Evolutionary conservation across 352 stramenopile genomes (phyloP).

Genomic region (Globisporangium barbulae): DNA sequence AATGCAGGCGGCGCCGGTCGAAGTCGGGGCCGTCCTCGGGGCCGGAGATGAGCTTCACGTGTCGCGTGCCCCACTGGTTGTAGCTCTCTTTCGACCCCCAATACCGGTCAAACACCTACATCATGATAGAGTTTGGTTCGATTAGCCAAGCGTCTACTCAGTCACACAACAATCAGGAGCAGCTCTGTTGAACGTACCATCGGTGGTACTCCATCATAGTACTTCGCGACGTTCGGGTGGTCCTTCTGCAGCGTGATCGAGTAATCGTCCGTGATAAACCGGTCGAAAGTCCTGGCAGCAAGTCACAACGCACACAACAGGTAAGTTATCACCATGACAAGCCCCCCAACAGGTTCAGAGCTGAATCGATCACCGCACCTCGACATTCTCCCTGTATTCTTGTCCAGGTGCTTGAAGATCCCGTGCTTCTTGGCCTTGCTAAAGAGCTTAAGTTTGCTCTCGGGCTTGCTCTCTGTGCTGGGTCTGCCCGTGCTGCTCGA

Average conservation of each 20-base stretch:
- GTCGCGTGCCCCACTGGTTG: constrained; percentile 50
- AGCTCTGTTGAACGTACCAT: constrained; percentile 1
- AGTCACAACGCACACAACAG: background rate
- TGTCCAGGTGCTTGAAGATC: constrained; percentile 59
- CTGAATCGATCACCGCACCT: constrained; percentile 25
- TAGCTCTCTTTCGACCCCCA: constrained; percentile 65
- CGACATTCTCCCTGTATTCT: constrained; percentile 38
- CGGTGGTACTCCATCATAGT: constrained; percentile 44
- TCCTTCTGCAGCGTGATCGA: constrained; percentile 46
- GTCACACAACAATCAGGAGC: background rate
- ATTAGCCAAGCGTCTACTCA: background rate
- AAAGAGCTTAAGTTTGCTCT: constrained; percentile 56
- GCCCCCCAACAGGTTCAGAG: background rate
- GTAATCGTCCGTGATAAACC: constrained; percentile 63
- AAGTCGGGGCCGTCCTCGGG: constrained; percentile 23
- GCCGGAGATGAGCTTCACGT: constrained; percentile 44
- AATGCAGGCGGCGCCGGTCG: constrained; percentile 38
- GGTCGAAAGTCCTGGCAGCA: constrained; percentile 61
- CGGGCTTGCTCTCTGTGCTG: constrained; percentile 39
- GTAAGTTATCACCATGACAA: background rate
- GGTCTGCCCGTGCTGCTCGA: constrained; percentile 30
- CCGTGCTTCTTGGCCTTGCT: constrained; percentile 56
- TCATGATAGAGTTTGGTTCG: background rate
- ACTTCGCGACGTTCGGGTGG: constrained; percentile 53
- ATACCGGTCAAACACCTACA: constrained; percentile 45